Percentiles rank a stretch among this genome's conserved stretches.
phyloP scores from a whole-genome alignment of 257 asterid genomes.

The Knoxia roxburghii region DNA sequence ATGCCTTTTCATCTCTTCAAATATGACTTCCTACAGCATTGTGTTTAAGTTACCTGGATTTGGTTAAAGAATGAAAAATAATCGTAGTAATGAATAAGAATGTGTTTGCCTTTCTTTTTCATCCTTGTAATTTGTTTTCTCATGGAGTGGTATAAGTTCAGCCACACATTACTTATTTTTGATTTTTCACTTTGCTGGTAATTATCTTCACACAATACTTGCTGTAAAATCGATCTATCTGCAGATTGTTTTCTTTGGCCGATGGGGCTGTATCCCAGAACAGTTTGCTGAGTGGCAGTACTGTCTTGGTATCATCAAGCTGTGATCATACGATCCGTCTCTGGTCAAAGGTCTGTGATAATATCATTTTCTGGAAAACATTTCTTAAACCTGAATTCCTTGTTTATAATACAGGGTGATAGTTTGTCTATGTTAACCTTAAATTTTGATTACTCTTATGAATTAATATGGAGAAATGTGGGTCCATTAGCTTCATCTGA shows the following conservation, averaged over 20 bases:
- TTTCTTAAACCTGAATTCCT: not conserved
- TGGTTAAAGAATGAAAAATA: not conserved
- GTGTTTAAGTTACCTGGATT: not conserved
- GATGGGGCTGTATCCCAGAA: conserved; percentile 30
- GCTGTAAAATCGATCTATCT: conserved; percentile 13
- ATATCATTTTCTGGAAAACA: not conserved
- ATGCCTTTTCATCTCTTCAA: not conserved
- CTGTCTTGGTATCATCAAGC: conserved; percentile 68
- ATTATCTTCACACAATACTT: not conserved
- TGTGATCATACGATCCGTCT: conserved; percentile 66
- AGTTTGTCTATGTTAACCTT: not conserved
- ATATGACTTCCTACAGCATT: not conserved
- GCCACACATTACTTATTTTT: not conserved
- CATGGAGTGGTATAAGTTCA: not conserved
- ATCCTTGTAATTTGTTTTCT: not conserved
- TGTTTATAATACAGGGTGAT: not conserved
- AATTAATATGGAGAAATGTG: not conserved
- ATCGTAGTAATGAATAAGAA: too few relatives aligned
- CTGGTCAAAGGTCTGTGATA: conserved; percentile 60
- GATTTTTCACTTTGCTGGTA: not conserved
- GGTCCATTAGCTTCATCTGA: not conserved
- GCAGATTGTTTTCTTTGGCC: conserved; percentile 55
- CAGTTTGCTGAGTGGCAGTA: conserved; percentile 33
- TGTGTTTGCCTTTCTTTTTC: not conserved
- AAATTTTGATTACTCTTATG: not conserved